A percentile compares a stretch with the other conserved stretches of the same genome.
Evolutionary conservation across 768 basidiomycete genomes (phyloP).

Genomic region (Postia placenta): DNA sequence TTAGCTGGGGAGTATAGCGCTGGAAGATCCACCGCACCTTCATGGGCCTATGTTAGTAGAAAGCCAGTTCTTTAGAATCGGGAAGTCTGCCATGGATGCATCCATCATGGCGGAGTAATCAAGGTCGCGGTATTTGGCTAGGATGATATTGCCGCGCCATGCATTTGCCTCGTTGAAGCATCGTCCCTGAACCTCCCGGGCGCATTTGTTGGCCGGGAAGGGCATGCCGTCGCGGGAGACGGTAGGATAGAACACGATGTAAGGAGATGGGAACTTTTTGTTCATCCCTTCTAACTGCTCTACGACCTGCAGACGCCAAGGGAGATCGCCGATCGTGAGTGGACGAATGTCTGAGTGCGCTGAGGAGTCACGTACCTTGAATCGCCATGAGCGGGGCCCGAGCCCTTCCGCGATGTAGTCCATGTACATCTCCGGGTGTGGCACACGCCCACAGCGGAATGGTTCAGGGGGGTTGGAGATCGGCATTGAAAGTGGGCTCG

Average conservation of each 20-base stretch:
- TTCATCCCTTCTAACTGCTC: slow-evolving; percentile 79
- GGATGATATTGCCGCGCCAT: slow-evolving; percentile 77
- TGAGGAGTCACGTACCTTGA: slow-evolving; percentile 42
- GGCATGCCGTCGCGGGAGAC: slow-evolving; percentile 76
- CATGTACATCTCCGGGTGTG: slow-evolving; percentile 83
- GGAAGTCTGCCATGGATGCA: slow-evolving; percentile 80
- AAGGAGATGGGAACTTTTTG: slow-evolving; percentile 70
- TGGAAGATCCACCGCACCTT: slow-evolving; percentile 16
- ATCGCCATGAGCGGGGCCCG: slow-evolving; percentile 65
- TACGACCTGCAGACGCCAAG: slow-evolving; percentile 43
- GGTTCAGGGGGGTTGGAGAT: slow-evolving; percentile 21
- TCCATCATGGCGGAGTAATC: slow-evolving; percentile 52
- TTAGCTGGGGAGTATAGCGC: slow-evolving; percentile 4
- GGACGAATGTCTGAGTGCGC: not conserved
- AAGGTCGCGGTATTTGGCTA: slow-evolving; percentile 59
- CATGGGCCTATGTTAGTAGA: slow-evolving; percentile 54
- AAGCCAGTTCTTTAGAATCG: slow-evolving; percentile 75
- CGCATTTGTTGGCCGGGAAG: slow-evolving; percentile 72
- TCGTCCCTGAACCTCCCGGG: slow-evolving; percentile 67
- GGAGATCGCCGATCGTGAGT: slow-evolving; percentile 9
- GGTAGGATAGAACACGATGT: slow-evolving; percentile 75
- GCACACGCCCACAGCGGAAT: slow-evolving; percentile 51
- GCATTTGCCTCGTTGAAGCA: slow-evolving; percentile 55
- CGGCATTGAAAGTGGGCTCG: slow-evolving; percentile 40
- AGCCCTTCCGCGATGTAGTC: slow-evolving; percentile 76